Evolutionary conservation across 805 yeast species (phyloP), one percentile per base, ranked within the genome.

Genomic region (Hanseniaspora lindneri): DNA sequence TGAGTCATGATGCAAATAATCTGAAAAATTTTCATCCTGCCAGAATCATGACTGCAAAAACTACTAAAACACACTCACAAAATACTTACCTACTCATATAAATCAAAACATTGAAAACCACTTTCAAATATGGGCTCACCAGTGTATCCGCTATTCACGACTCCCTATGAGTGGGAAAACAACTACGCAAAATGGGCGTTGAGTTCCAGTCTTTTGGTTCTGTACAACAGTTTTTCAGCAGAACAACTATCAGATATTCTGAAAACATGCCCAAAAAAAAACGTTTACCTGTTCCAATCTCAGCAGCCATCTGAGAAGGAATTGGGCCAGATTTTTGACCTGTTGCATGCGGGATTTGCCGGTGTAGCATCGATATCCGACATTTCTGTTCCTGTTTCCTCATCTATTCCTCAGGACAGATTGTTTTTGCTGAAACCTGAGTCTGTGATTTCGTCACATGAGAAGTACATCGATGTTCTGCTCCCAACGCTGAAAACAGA

Each of bases 401-500:
- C 35, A 2, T 20, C 51, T 25, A 40, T 52, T 32, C 41, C 49
- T 23, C 16, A 34, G 6, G 49, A 46, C 7, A 46, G 41, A 28
- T 28, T 47, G 4, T 36, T 32, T 14, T 39, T 36, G 8, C 11
- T 39, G 27, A 27, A 34, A 28, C 41, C 50, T 16, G 41, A 29
- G 13, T 14, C 40, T 11, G 8, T 40, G 3, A 32, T 47, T 16
- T 40, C 44, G 10, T 39, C 44, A 17, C 41, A 39, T n/a, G 48
- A 42, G 20, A 30, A 34, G 19, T 49, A 27, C 16, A 33, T 29
- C 17, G 41, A 32, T 27, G 17, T 24, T 24, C 65, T 84, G 49
- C 57, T 74, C 19, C 65, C 76, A 11, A 64, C 76, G 1, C 65
- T 84, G 54, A 71, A 70, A 20, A 82, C 95, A 3, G 98, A 92